Percentiles rank a stretch among this genome's conserved stretches.
Evolutionary conservation across 2,329 filamentous ascomycete species (phyloP).

Genomic region (Thelonectria blattea): DNA sequence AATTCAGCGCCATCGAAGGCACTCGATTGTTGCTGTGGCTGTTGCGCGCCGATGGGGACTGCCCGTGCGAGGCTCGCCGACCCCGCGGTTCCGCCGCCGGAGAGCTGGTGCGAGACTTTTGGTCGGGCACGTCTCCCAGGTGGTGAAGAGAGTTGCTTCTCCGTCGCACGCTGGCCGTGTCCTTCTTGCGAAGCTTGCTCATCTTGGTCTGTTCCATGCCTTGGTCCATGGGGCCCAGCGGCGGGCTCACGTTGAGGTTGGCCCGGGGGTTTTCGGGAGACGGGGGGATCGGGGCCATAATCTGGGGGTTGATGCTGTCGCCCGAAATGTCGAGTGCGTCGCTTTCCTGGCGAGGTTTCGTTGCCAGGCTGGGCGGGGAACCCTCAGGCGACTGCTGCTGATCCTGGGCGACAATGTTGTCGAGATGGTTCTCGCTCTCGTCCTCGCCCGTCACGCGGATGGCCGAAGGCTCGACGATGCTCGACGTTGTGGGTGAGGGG

Average conservation of each 20-base stretch:
- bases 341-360: slow-evolving; percentile 20
- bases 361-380: slow-evolving; percentile 26
- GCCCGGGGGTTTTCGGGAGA: slow-evolving; percentile 38
- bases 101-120: slow-evolving; percentile 39
- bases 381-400: slow-evolving; percentile 15
- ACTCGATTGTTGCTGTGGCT: slow-evolving; percentile 41
- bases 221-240: slow-evolving; percentile 21
- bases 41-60: slow-evolving; percentile 43
- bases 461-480: slow-evolving; percentile 30
- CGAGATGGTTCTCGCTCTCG: slow-evolving; percentile 29
- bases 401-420: slow-evolving; percentile 22
- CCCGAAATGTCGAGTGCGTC: slow-evolving; percentile 32
- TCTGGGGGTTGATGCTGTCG: slow-evolving; percentile 35
- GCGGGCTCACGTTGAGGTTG: slow-evolving; percentile 27
- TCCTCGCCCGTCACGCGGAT: slow-evolving; percentile 29
- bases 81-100: slow-evolving; percentile 48
- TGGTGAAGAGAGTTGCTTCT: slow-evolving; percentile 45
- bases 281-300: slow-evolving; percentile 39
- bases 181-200: slow-evolving; percentile 42
- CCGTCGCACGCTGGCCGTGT: slow-evolving; percentile 35
- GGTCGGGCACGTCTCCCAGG: slow-evolving; percentile 23
- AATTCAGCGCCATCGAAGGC: slow-evolving; percentile 41
- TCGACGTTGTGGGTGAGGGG: slow-evolving; percentile 32
- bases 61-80: slow-evolving; percentile 56
- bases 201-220: slow-evolving; percentile 30